Base-by-base conservation (phyloP, 306 rosid species). In the Sindora glabra region DNA sequence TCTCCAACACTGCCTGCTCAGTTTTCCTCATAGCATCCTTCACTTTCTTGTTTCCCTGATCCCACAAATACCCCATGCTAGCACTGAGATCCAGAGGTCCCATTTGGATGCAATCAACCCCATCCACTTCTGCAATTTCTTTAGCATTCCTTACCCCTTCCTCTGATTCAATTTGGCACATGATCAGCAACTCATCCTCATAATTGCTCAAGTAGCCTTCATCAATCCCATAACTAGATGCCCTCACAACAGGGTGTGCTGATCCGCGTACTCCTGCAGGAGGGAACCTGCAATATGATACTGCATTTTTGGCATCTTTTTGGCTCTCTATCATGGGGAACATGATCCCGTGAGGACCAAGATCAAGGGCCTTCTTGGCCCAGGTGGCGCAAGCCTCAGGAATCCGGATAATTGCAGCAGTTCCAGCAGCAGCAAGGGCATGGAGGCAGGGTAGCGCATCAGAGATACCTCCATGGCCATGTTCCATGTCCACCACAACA, bases 281-380 rank as follows among this genome's bases (percentile, higher is more conserved):
- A 1, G 86, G 95, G 68, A 74, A 89, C 11, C 75, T 79, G 73
- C 95, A 84, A 16, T 45, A 83, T 9, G 89, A 92, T 5, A 87
- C 98, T 0, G 95, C 96, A 10, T 77, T 19, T 7, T 39, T 55
- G 13, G 98, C 96, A 8, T 38, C 70, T n/a, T 73, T 21, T 0
- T 81, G 46, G 69, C 74, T 36, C n/a, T 88, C 95, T 48, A 92
- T 65, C 90, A 92, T 80, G 2, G 95, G 89, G 32, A 91, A 83
- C 95, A 89, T 89, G 33, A 89, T 71, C 1, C 97, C 97, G 26
- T 86, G 83, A 0, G 97, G 97, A 29, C 96, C 95, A n/a, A 89
- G 65, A 67, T 89, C 96, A 10, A 89, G 87, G 22, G 95, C 89
- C 9, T 86, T 91, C 53, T 88, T 91, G 22, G 91, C 85, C 96